Percentiles rank a stretch among this genome's conserved stretches.
Conservation (phyloP, 2,329 filamentous ascomycete species). For the Sarocladium oryzae region DNA sequence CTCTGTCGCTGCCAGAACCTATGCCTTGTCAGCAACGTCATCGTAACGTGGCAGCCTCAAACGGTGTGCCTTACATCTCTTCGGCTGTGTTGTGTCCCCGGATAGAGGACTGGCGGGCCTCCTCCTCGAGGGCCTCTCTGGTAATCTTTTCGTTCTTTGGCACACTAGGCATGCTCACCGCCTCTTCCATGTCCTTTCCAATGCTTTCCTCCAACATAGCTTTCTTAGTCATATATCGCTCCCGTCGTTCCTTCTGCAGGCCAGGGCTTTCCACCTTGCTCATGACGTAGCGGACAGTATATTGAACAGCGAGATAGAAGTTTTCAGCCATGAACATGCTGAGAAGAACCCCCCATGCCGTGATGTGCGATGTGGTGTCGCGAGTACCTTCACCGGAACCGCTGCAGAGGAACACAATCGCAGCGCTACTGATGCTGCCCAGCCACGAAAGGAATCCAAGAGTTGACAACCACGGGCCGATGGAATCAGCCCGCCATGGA, state of each 20-base stretch:
- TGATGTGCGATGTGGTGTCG: constrained; percentile 63
- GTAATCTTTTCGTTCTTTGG: constrained; percentile 57
- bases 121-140: constrained; percentile 57
- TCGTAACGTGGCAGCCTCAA: not conserved
- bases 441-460: constrained; percentile 91
- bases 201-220: constrained; percentile 69
- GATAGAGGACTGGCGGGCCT: constrained; percentile 45
- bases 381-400: constrained; percentile 58
- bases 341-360: constrained; percentile 73
- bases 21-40: not conserved
- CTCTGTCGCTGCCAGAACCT: constrained; percentile 59
- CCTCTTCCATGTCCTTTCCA: constrained; percentile 47
- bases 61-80: constrained; percentile 34
- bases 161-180: constrained; percentile 38
- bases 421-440: constrained; percentile 79
- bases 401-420: constrained; percentile 84
- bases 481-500: constrained; percentile 85
- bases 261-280: constrained; percentile 79
- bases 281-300: constrained; percentile 65
- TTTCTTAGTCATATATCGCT: constrained; percentile 76
- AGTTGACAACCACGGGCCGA: constrained; percentile 85
- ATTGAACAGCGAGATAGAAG: constrained; percentile 73
- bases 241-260: constrained; percentile 74
- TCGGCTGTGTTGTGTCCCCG: constrained; percentile 44
- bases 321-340: constrained; percentile 84